Base-by-base conservation (phyloP, 2,329 filamentous ascomycete genomes). In the Ophiostoma sp. region DNA sequence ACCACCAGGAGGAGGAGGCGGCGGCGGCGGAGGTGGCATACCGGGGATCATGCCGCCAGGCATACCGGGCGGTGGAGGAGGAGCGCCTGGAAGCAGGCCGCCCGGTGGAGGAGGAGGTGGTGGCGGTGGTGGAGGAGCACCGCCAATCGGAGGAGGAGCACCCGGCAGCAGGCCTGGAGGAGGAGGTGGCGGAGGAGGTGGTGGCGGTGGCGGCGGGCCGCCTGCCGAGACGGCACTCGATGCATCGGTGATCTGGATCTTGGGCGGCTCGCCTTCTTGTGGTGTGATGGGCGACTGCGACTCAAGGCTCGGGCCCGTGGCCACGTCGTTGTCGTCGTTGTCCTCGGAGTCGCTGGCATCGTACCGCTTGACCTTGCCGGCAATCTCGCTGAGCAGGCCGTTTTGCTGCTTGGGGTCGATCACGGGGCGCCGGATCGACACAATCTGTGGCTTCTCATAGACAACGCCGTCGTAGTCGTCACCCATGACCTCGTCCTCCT, bases 381-480 rank as follows among this genome's bases (percentile, higher is more conserved):
- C 86, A 74, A 97, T 89, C 79, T 97, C 87, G 76, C 80, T 83
- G 84, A 82, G 84, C 80, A 82, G 90, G 76, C 81, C 94, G 78
- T 77, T 88, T 82, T 83, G 88, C 82, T 82, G 89, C 84, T 83
- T 93, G 79, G 80, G 86, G 74, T 87, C 84, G 75, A 87, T 81
- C 44, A 84, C 80, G 13, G 93, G 92, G 72, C 92, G 87, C 77
- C 87, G 90, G 80, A 94, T 87, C 78, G 95, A 86, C 71, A 97
- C 87, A 67, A 97, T 81, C 70, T 89, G 87, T 54, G 94, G 91
- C 79, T 89, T 94, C 80, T 94, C 92, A 73, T 89, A 91, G 33
- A 94, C 80, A 57, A 89, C 83, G 36, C 84, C 87, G 41, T 60
- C 72, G 67, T 70, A 71, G 85, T 81, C 80, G 23, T 84, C 84